Evolutionary conservation across 1,284 basidiomycete genomes (phyloP).

Genomic region (Sutorius eximius): DNA sequence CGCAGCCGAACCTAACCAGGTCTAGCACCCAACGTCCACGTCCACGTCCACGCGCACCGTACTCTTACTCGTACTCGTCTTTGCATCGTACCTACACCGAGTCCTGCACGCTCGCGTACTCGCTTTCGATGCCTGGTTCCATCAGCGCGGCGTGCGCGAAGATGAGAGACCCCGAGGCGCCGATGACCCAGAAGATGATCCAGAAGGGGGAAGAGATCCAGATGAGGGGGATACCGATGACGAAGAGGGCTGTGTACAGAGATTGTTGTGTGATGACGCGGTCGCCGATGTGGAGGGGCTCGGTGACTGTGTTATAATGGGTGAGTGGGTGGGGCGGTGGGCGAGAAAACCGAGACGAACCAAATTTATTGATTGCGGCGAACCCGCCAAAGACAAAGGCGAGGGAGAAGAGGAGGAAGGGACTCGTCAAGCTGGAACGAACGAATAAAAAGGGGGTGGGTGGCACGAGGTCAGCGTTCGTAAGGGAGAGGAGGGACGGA

Average conservation of each 20-base stretch:
- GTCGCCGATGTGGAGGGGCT: slow-evolving; percentile 77
- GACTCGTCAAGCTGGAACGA: slow-evolving; percentile 64
- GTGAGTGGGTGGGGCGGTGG: slow-evolving; percentile 1
- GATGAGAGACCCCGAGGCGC: slow-evolving; percentile 73
- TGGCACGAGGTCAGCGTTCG: not conserved
- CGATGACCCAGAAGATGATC: slow-evolving; percentile 80
- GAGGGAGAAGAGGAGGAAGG: slow-evolving; percentile 79
- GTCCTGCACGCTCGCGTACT: slow-evolving; percentile 78
- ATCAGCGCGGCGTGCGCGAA: slow-evolving; percentile 79
- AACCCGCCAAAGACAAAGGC: slow-evolving; percentile 93
- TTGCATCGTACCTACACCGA: slow-evolving; percentile 42
- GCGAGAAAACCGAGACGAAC: slow-evolving; percentile 46
- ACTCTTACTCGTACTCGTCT: too few species aligned
- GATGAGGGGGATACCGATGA: slow-evolving; percentile 73
- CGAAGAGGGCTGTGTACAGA: slow-evolving; percentile 78
- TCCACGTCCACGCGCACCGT: too few species aligned
- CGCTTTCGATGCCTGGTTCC: slow-evolving; percentile 88
- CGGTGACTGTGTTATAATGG: slow-evolving; percentile 51
- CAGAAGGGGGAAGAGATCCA: slow-evolving; percentile 66
- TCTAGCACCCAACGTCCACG: too few species aligned
- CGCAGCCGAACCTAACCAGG: too few species aligned
- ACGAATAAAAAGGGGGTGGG: not conserved
- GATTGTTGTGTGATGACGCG: slow-evolving; percentile 80
- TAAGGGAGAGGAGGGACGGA: not conserved
- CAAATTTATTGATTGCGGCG: slow-evolving; percentile 85